Evolutionary conservation across 768 basidiomycete genomes (phyloP), one percentile per base, ranked within the genome.

Genomic region (Sporobolomyces phaffii): DNA sequence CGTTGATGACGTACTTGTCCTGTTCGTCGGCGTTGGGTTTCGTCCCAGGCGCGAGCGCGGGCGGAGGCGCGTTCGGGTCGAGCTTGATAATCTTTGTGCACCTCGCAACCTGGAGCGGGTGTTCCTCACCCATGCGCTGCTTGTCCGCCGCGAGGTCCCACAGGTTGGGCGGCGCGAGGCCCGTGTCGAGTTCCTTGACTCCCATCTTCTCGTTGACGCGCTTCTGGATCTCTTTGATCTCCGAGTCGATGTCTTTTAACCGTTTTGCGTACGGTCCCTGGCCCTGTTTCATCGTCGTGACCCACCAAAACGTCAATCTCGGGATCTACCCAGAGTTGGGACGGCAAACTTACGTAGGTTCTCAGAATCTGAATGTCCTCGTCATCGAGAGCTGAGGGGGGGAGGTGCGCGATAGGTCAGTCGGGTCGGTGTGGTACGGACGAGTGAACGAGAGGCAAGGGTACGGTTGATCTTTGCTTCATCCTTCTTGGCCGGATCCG

Each of bases 1-100:
- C 93, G 77, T 94, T 96, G 79, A 99, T 98, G 74, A 99, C 91
- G 79, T 99, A 98, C 80, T 97, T 93, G 80, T 98, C 94, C 75
- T 94, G 91, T 77, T 98, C 96, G 76, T 98, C 96, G 24, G 94
- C 96, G 70, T 93, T 92, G 3, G 79, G 80, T 78, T 94, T 96
- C 80, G 90, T 87, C 7, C 71, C 71, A 1, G 60, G 64, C 8
- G 62, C 62, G 38, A 72, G 63, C 22, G 29, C 40, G 10, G 71
- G 67, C n/a, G 71, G 64, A 43, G 63, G 44, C 10, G 29, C 40
- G 49, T 61, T 13, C 5, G 61, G 53, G 29, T 28, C 41, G 29
- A 91, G 78, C 48, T 87, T 87, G 71, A 99, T 97, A 62, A 99
- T 98, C 80, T 97, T 99, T 44, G 94, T 97, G 81, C 96, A 99